phyloP scores from a whole-genome alignment of 768 basidiomycete species.

The Cystofilobasidium ferigula region DNA sequence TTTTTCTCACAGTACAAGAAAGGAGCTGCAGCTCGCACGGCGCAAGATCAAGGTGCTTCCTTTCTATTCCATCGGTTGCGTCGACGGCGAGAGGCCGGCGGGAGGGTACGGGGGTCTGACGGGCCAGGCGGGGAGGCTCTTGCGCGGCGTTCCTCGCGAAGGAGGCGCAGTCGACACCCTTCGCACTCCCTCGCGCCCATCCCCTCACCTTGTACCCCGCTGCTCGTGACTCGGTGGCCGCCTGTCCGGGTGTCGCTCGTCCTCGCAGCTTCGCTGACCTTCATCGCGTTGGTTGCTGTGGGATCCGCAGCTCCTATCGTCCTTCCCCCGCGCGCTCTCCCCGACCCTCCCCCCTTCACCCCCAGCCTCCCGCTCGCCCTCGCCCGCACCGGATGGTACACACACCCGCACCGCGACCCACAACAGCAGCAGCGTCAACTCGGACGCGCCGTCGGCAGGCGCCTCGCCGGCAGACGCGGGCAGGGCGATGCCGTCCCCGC shows the following conservation, averaged over 20 bases:
- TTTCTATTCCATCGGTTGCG: not conserved
- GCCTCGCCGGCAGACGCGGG: not conserved
- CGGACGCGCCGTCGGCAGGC: not conserved
- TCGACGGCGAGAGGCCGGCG: not conserved
- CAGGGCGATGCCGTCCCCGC: constrained; percentile 13
- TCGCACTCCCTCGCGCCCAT: no score
- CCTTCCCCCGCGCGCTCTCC: constrained; percentile 18
- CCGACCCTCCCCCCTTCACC: constrained; percentile 24
- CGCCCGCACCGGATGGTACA: constrained; percentile 13
- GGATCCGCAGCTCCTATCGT: constrained; percentile 13
- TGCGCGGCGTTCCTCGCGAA: no score
- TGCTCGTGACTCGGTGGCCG: no score
- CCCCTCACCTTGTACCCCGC: no score
- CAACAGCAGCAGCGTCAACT: not conserved
- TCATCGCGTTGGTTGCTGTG: not conserved
- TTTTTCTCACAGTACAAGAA: not conserved
- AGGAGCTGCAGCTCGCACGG: constrained; percentile 14
- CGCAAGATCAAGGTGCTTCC: constrained; percentile 20
- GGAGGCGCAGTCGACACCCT: no score
- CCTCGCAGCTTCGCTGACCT: not conserved
- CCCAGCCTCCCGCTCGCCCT: constrained; percentile 24
- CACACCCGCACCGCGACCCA: not conserved
- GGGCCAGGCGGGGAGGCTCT: no score
- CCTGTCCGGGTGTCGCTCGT: not conserved
- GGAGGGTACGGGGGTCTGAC: not conserved